phyloP scores from a whole-genome alignment of 306 rosid species.

The Vigna radiata region DNA sequence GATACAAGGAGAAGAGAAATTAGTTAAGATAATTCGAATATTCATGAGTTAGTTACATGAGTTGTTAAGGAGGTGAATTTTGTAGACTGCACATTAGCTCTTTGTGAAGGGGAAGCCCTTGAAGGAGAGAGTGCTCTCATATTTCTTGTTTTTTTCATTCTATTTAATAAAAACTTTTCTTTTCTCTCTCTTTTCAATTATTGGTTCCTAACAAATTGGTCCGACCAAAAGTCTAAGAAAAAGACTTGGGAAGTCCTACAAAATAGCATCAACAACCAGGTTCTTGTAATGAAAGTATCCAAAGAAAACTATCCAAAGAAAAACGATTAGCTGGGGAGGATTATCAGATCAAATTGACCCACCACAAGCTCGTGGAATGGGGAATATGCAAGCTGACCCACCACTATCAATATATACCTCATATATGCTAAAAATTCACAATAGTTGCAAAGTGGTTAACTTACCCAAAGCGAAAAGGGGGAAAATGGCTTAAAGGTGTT shows the following conservation, averaged over 20 bases:
- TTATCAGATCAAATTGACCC: constrained; percentile 25
- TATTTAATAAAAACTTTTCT: too few relatives aligned
- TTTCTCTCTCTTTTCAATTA: too few relatives aligned
- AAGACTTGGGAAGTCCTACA: constrained; percentile 1
- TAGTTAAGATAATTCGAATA: too few relatives aligned
- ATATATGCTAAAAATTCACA: constrained; percentile 15
- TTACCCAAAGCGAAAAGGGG: constrained; percentile 98
- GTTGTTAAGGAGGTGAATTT: too few relatives aligned
- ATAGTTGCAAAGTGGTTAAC: constrained; percentile 49
- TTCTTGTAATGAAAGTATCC: constrained; percentile 29
- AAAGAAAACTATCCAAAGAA: constrained; percentile 28
- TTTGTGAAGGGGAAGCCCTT: too few relatives aligned
- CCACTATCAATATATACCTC: background rate
- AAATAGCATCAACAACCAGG: constrained; percentile 17
- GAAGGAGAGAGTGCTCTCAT: too few relatives aligned
- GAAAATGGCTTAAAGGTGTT: constrained; percentile 96
- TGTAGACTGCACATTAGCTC: too few relatives aligned
- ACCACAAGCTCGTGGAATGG: constrained; percentile 15
- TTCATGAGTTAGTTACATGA: too few relatives aligned
- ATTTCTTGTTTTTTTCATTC: too few relatives aligned
- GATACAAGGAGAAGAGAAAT: too few relatives aligned
- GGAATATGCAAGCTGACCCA: constrained; percentile 1
- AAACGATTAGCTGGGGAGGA: constrained; percentile 27
- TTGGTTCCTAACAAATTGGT: too few relatives aligned
- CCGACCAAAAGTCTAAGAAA: background rate